Percentiles rank a stretch among this genome's conserved stretches.
phyloP scores from a whole-genome alignment of 2,329 filamentous ascomycete species.

The Verticillium albo-atrum region DNA sequence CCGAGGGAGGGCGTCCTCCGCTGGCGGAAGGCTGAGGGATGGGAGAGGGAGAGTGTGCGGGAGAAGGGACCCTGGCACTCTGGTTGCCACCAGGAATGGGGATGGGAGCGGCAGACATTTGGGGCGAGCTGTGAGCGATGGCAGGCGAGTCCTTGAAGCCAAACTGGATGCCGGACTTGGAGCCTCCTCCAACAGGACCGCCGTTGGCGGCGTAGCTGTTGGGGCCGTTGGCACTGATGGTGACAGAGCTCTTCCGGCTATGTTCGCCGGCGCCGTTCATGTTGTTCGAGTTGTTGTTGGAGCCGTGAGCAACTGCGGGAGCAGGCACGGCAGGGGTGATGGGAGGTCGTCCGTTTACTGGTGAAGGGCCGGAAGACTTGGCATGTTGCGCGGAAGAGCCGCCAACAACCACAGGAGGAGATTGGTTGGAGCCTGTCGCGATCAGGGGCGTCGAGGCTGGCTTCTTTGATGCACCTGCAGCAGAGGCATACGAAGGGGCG shows the following conservation, averaged over 20 bases:
- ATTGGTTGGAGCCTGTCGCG: conserved; percentile 50
- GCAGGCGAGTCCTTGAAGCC: conserved; percentile 70
- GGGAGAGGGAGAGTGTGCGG: conserved; percentile 83
- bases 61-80: conserved; percentile 71
- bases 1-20: conserved; percentile 80
- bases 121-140: conserved; percentile 63
- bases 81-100: conserved; percentile 60
- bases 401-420: conserved; percentile 51
- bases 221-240: conserved; percentile 80
- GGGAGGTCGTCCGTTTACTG: conserved; percentile 79
- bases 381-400: conserved; percentile 50
- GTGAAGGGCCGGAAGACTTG: conserved; percentile 64
- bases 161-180: conserved; percentile 70
- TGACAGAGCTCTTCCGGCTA: conserved; percentile 81
- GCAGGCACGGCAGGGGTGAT: conserved; percentile 66
- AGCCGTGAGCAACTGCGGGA: conserved; percentile 59
- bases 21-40: conserved; percentile 84
- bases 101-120: conserved; percentile 50
- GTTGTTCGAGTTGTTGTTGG: conserved; percentile 38
- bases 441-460: conserved; percentile 55
- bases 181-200: conserved; percentile 51
- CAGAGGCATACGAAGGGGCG: conserved; percentile 63
- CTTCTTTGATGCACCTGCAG: conserved; percentile 61
- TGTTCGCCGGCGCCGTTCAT: conserved; percentile 74
- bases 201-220: conserved; percentile 75